Base-by-base conservation (phyloP, 2,329 filamentous ascomycete species). In the Colletotrichum gloeosporioides region DNA sequence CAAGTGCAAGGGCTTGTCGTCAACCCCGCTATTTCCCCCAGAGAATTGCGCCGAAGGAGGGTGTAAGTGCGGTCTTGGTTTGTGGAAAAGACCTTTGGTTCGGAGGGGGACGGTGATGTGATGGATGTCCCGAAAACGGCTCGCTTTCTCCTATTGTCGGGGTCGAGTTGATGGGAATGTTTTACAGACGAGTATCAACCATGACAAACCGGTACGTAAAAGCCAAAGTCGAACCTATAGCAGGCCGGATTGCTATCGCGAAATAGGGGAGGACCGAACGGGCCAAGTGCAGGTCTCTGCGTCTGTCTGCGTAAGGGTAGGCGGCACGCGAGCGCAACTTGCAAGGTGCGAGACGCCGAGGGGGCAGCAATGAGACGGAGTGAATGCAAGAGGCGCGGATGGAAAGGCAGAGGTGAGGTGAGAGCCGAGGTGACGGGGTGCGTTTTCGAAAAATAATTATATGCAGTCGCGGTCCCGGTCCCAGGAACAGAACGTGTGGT, bases 11-110 rank as follows among this genome's bases (percentile, higher is more conserved):
- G 63, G 72, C 69, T 77, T 67, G 73, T 77, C 71, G 77, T 75
- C 62, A 68, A 70, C 77, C 77, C 77, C 77, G 77, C 77, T 77
- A 71, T 73, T 75, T 55, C 55, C 77, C 75, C 75, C 77, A 63
- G 77, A 77, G 67, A 55, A 49, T 55, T 64, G 27, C 44, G 71
- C 65, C 71, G 73, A 63, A 69, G 59, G 74, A 73, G 64, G 65
- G 71, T 77, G 77, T 78, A 77, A 75, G 71, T 77, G 71, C 62
- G 75, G 62, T 53, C 73, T 68, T 57, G 69, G 65, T 39, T 49
- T 75, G 69, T 67, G 73, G 73, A 75, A 69, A 73, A 73, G 62
- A 59, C 64, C n/a, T 73, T 49, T 49, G 18, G 39, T 49, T 49
- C 25, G 53, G 36, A 39, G 36, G 36, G 29, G 64, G 55, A 77